These are phyloP conservation scores for Kwoniella sp. DNA, from an alignment of 768 basidiomycete genomes.

Conservation along the genomic window DNA sequence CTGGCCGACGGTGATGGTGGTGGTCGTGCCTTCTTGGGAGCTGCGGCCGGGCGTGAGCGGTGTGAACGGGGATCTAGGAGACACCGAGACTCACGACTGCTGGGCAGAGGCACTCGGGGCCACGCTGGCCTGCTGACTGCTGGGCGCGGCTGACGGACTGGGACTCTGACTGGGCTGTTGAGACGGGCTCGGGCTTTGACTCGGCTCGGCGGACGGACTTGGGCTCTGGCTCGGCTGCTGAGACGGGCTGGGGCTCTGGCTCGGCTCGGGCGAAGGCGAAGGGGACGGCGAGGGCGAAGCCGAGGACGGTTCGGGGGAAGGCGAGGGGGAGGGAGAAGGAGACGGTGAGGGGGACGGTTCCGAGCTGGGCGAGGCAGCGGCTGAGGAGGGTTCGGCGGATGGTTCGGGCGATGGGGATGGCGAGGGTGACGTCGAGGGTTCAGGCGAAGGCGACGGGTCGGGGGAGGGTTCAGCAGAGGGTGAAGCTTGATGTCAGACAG, in stretches of 20 bases:
- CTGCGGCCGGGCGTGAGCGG: neutral
- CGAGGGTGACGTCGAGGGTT: constrained; percentile 4
- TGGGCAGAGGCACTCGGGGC: neutral
- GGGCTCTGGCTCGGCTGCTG: constrained; percentile 7
- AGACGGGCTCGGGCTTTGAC: too few relatives aligned
- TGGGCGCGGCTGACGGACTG: neutral
- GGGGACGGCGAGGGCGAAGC: constrained; percentile 1
- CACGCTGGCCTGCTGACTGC: constrained; percentile 1
- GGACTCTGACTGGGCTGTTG: constrained; percentile 2
- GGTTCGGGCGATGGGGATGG: constrained; percentile 9
- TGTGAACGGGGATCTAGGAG: too few relatives aligned
- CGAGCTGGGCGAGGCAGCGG: too few relatives aligned
- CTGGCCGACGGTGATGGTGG: constrained; percentile 22
- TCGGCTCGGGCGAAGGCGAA: constrained; percentile 3
- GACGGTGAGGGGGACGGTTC: too few relatives aligned
- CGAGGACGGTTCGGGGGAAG: constrained; percentile 1
- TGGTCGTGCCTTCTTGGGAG: constrained; percentile 7
- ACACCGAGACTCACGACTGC: constrained; percentile 7
- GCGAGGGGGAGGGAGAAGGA: constrained; percentile 1
- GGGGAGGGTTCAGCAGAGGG: neutral
- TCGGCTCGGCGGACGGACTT: constrained; percentile 5
- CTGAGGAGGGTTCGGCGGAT: constrained; percentile 6
- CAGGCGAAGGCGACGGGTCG: neutral
- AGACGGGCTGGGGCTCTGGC: constrained; percentile 1
- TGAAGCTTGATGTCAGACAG: too few relatives aligned